Evolutionary conservation across 176 grass and related monocot species (phyloP).

Genomic region (maize (Zea mays)): DNA sequence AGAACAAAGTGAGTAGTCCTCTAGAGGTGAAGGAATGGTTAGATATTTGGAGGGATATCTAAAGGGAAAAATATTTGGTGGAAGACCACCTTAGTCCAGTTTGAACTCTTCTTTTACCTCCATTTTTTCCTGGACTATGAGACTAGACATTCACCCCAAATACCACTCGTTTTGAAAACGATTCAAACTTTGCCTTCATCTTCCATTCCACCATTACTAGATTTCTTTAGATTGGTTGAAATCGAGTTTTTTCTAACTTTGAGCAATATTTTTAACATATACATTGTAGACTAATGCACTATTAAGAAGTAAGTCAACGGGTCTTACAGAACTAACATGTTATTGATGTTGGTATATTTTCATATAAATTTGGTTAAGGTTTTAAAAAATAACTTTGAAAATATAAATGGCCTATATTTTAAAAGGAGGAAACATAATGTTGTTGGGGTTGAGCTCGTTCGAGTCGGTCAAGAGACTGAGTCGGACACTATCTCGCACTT

Average conservation of each 20-base stretch:
- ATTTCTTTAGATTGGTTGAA: neutral
- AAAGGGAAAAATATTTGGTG: neutral
- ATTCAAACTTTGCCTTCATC: neutral
- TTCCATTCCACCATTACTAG: neutral
- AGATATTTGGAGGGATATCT: neutral
- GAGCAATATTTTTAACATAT: neutral
- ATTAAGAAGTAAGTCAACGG: neutral
- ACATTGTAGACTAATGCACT: neutral
- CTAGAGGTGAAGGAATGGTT: neutral
- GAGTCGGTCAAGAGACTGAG: too few species aligned
- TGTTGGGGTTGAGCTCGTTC: too few species aligned
- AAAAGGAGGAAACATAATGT: neutral
- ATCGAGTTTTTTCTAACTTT: neutral
- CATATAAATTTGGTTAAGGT: neutral
- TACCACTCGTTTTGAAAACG: neutral
- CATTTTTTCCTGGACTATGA: neutral
- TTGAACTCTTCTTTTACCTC: neutral
- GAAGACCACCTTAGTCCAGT: neutral
- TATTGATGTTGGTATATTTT: neutral
- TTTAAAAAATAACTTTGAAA: neutral
- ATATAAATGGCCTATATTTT: too few species aligned
- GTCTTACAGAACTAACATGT: neutral
- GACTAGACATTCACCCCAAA: neutral
- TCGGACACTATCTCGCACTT: too few species aligned
- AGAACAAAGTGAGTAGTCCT: too few species aligned